These are phyloP conservation scores for Eutypella sp. DNA, from an alignment of 2,329 filamentous ascomycete species.

Conservation along the genomic window DNA sequence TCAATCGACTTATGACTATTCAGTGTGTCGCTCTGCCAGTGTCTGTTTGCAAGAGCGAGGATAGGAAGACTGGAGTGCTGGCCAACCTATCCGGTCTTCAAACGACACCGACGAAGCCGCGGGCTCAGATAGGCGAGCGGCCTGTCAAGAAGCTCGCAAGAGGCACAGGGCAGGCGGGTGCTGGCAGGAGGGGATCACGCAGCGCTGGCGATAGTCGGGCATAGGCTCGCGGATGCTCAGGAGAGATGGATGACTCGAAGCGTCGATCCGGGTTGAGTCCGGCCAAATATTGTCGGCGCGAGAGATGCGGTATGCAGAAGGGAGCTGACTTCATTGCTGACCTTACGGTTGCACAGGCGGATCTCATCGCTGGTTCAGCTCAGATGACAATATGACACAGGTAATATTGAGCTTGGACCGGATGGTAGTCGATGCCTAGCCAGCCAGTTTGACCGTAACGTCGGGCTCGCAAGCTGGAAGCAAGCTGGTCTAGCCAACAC, in stretches of 20 bases:
- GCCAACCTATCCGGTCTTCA: conserved; percentile 20
- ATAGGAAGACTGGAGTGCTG: conserved; percentile 13
- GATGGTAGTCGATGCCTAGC: neutral
- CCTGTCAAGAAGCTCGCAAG: conserved; percentile 13
- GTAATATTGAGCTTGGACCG: conserved; percentile 14
- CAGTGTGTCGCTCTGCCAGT: conserved; percentile 2
- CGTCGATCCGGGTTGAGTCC: conserved; percentile 2
- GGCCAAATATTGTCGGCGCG: conserved; percentile 10
- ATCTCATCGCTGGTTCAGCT: conserved; percentile 15
- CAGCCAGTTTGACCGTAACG: neutral
- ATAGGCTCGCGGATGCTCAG: neutral
- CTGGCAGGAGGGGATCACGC: conserved; percentile 13
- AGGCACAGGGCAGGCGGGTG: conserved; percentile 16
- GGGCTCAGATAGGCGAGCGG: conserved; percentile 14
- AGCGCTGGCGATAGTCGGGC: conserved; percentile 4
- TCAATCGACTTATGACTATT: too few relatives aligned
- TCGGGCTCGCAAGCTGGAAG: neutral
- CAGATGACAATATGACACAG: conserved; percentile 8
- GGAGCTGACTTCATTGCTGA: conserved; percentile 22
- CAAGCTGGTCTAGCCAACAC: neutral
- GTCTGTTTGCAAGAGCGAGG: conserved; percentile 14
- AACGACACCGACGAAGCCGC: conserved; percentile 20
- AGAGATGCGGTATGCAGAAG: conserved; percentile 9
- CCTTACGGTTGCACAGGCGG: conserved; percentile 27
- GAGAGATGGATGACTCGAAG: neutral